Base-by-base conservation (phyloP, 202 grass and related monocot species). In the Carex arenaria region DNA sequence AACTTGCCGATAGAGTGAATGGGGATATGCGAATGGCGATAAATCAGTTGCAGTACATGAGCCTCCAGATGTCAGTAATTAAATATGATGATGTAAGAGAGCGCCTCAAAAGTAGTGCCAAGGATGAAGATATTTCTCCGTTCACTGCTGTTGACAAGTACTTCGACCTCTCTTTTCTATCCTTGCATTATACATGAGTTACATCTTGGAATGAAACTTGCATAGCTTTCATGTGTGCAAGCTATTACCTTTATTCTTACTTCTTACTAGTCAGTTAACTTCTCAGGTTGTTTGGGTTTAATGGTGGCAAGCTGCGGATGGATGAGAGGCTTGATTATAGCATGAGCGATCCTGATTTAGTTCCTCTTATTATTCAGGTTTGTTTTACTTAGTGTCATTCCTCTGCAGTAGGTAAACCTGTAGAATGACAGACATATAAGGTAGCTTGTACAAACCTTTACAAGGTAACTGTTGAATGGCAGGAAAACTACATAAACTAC, bases 401-500 rank as follows among this genome's bases (percentile, higher is more conserved):
- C 30, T 77, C 52, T 77, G 19, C 36, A 36, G 28, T 36, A 5
- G 28, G 26, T 10, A 53, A 77, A 57, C 73, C 14, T 77, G 26
- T 59, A 57, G 52, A 40, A 40, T 40, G 38, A 40, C 38, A 40
- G 5, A 40, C 0, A 40, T 40, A 40, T 40, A 40, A 40, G 38
- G 38, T 40, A 40, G 6, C 72, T n/a, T n/a, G 55, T 74, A 76
- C 31, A 61, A 81, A 51, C 52, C 52, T 54, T 8, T 85, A 12
- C 69, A 32, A 81, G 55, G 56, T 70, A 61, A 67, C 30, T 42
- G 61, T 23, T 22, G 79, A 70, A 76, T 71, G 83, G 17, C 87
- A 99, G 96, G 96, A 99, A 93, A 99, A 99, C 61, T 99, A 96
- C 83, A 88, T 96, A 85, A 99, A 99, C 86, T 95, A 95, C 89